Evolutionary conservation across 2,329 filamentous ascomycete species (phyloP).

Genomic region (Ustulina deusta): DNA sequence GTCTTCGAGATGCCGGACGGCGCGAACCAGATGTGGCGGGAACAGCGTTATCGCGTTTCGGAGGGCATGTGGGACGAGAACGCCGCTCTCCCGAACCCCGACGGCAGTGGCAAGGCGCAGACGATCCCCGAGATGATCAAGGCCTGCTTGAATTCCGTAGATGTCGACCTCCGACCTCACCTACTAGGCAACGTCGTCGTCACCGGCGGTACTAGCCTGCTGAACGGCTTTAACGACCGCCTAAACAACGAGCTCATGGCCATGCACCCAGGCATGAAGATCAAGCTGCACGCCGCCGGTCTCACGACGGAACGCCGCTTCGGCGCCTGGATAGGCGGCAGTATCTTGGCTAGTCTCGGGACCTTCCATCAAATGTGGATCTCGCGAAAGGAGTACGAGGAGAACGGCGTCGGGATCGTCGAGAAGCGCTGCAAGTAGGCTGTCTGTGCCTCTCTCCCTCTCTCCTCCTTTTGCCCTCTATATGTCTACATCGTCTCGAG

Average conservation of each 20-base stretch:
- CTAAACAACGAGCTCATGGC: conserved; percentile 84
- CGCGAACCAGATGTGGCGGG: conserved; percentile 93
- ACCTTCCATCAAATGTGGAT: conserved; percentile 99
- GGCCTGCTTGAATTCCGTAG: conserved; percentile 80
- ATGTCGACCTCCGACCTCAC: conserved; percentile 87
- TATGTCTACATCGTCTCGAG: conserved; percentile 12
- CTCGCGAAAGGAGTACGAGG: conserved; percentile 95
- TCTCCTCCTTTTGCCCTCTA: not conserved
- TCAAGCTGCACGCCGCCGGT: conserved; percentile 89
- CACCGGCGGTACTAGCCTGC: conserved; percentile 85
- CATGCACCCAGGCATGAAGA: conserved; percentile 86
- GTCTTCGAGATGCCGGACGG: conserved; percentile 98
- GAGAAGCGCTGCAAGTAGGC: conserved; percentile 93
- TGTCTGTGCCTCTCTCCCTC: not conserved
- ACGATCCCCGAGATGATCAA: conserved; percentile 88
- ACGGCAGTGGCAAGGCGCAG: conserved; percentile 67
- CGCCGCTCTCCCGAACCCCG: conserved; percentile 69
- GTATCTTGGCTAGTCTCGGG: conserved; percentile 92
- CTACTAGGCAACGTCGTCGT: conserved; percentile 92
- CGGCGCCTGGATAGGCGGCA: conserved; percentile 95
- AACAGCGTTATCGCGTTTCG: conserved; percentile 85
- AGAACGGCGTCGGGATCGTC: conserved; percentile 89
- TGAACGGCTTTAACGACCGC: conserved; percentile 92
- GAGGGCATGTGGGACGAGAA: conserved; percentile 93
- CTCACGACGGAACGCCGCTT: conserved; percentile 90